phyloP scores from a whole-genome alignment of 768 basidiomycete genomes.

The Jaapia argillacea region DNA sequence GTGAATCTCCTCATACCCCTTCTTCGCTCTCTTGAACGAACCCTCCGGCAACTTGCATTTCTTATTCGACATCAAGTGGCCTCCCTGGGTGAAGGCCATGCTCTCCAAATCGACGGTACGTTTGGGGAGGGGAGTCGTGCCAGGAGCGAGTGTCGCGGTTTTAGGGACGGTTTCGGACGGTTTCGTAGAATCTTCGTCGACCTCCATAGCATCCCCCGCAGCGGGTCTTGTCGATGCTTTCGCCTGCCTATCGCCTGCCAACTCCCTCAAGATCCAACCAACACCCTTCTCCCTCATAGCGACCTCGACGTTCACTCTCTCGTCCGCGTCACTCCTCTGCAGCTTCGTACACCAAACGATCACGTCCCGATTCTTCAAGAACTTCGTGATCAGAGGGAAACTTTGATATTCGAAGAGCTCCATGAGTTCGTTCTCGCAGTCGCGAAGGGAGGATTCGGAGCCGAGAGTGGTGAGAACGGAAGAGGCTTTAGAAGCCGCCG shows the following conservation, averaged over 20 bases:
- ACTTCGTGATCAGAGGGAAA: conserved; percentile 82
- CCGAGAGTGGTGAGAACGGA: conserved; percentile 77
- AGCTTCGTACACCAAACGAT: conserved; percentile 98
- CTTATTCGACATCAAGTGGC: conserved; percentile 97
- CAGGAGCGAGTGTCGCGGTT: conserved; percentile 81
- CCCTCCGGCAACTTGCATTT: conserved; percentile 97
- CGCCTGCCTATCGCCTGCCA: conserved; percentile 71
- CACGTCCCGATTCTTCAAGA: conserved; percentile 93
- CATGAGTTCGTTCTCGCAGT: conserved; percentile 94
- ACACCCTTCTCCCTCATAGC: conserved; percentile 97
- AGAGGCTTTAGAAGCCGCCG: conserved; percentile 84
- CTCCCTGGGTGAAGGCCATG: conserved; percentile 95
- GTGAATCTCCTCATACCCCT: conserved; percentile 97
- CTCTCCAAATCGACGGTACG: conserved; percentile 80
- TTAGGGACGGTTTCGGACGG: conserved; percentile 55
- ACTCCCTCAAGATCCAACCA: conserved; percentile 89
- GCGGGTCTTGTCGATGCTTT: too few relatives aligned
- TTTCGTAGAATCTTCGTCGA: conserved; percentile 46
- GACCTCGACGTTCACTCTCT: conserved; percentile 88
- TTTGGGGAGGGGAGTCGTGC: conserved; percentile 81
- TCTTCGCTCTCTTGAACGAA: conserved; percentile 92
- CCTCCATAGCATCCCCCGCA: conserved; percentile 62
- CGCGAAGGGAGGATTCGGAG: conserved; percentile 80
- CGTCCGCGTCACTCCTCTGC: conserved; percentile 80
- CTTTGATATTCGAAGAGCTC: conserved; percentile 91